These are phyloP conservation scores for Mrakia frigida DNA, from an alignment of 768 basidiomycete genomes.

Conservation along the genomic window DNA sequence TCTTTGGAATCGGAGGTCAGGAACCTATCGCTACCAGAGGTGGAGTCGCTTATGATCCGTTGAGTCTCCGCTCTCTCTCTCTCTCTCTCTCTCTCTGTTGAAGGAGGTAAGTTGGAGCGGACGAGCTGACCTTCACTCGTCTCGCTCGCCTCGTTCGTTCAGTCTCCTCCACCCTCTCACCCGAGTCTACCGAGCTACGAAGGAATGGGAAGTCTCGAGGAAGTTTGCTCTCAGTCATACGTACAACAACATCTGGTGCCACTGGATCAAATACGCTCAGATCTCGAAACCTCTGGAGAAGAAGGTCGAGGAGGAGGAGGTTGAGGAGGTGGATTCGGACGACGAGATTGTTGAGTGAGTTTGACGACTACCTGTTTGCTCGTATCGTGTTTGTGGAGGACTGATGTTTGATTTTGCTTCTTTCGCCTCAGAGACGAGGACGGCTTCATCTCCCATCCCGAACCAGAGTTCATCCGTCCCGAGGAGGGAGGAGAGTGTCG, in stretches of 20 bases:
- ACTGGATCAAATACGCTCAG: slow-evolving; percentile 1
- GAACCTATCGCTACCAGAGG: slow-evolving; percentile 20
- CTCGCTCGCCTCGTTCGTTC: neutral
- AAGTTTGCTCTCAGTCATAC: slow-evolving; percentile 4
- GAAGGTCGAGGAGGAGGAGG: neutral
- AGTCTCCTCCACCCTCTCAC: slow-evolving; percentile 3
- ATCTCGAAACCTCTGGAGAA: neutral
- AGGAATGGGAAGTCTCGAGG: slow-evolving; percentile 21
- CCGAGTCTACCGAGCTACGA: slow-evolving; percentile 20
- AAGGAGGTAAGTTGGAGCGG: neutral
- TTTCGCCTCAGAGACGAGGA: slow-evolving; percentile 15
- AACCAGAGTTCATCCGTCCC: slow-evolving; percentile 3
- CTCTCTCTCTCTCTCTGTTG: too few relatives aligned
- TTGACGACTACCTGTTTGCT: too few relatives aligned
- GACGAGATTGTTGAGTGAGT: slow-evolving; percentile 17
- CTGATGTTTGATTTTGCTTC: too few relatives aligned
- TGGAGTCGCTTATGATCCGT: slow-evolving; percentile 17
- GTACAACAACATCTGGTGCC: neutral
- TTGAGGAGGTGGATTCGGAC: neutral
- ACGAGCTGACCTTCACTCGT: neutral
- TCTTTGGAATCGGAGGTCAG: slow-evolving; percentile 12
- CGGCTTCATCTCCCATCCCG: slow-evolving; percentile 26
- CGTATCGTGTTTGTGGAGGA: too few relatives aligned
- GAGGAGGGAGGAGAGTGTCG: slow-evolving; percentile 7
- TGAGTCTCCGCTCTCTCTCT: neutral